Evolutionary conservation across 129 eudicot species (phyloP), one percentile per base, ranked within the genome.

Genomic region (Apium graveolens): DNA sequence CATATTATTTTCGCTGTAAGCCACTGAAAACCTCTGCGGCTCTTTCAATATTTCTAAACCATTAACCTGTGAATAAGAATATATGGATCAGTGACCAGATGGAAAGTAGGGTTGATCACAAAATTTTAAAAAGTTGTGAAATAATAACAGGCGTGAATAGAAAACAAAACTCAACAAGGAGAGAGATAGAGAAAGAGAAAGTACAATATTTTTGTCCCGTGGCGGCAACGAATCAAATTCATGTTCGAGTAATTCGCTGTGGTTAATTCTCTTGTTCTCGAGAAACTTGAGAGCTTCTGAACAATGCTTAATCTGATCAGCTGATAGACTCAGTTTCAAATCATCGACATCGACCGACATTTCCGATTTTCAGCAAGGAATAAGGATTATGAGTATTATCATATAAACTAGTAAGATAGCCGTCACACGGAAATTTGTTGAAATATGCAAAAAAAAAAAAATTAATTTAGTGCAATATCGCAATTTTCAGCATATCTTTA

Each of bases 141-240:
- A 7, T 0, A 42, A 11, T 42, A 53, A 60, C 3, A 27, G 3
- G 32, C 9, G 16, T 48, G 53, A 16, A 35, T 16, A 34, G 14
- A 34, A 70, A 14, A 35, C 38, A 24, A 35, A 35, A 35, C 11
- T 1, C 7, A 17, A 38, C 5, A 70, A 35, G 18, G 35, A n/a
- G n/a, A n/a, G n/a, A n/a, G 21, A 20, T 2, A 20, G 2, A 70
- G 11, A 34, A 69, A 20, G 45, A 71, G 27, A 73, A 14, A 65
- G n/a, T 51, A 51, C 60, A 51, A 51, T 18, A 5, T 0, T 7
- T 51, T 51, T 51, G 26, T 0, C 60, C 8, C 60, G 26, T 18
- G 87, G 96, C 93, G 90, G 88, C 81, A 90, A 86, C 46, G 76
- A 75, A 12, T 44, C 38, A 89, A 94, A 91, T 83, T 94, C 98